Conservation (phyloP, 1,139 yeast genomes). For the Yamadazyma diddensiae region DNA sequence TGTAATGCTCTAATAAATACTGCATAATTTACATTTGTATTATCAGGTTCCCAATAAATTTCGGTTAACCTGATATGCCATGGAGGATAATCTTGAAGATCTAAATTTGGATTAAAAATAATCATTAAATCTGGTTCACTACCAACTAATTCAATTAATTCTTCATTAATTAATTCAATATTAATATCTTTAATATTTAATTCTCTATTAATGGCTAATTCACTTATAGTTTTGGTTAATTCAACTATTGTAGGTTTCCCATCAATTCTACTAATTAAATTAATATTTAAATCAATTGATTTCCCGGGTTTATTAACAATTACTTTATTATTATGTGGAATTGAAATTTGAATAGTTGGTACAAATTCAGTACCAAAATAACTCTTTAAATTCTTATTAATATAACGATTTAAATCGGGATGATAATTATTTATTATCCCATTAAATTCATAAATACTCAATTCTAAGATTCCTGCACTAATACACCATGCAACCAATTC, state of each 20-base stretch:
- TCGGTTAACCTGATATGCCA: constrained; percentile 95
- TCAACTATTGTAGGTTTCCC: constrained; percentile 91
- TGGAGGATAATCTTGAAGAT: constrained; percentile 94
- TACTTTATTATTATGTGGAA: constrained; percentile 59
- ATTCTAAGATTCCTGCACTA: constrained; percentile 72
- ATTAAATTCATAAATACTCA: constrained; percentile 76
- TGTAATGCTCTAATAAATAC: constrained; percentile 84
- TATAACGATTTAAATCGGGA: constrained; percentile 56
- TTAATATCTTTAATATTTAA: constrained; percentile 67
- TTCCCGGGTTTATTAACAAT: constrained; percentile 37
- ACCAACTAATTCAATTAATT: constrained; percentile 73
- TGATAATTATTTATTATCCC: constrained; percentile 57
- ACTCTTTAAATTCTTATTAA: constrained; percentile 57
- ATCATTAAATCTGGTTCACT: constrained; percentile 87
- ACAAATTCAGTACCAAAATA: constrained; percentile 74
- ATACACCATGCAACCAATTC: constrained; percentile 85
- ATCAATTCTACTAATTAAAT: constrained; percentile 69
- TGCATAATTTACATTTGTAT: constrained; percentile 74
- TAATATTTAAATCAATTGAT: constrained; percentile 55
- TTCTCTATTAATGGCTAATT: constrained; percentile 61
- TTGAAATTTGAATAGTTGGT: constrained; percentile 58
- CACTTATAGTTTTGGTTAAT: constrained; percentile 82
- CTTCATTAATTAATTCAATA: constrained; percentile 70
- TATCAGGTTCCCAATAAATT: constrained; percentile 86
- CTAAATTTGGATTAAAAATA: constrained; percentile 80